Evolutionary conservation across 1,284 basidiomycete species (phyloP).

Genomic region (Boletus mariae): DNA sequence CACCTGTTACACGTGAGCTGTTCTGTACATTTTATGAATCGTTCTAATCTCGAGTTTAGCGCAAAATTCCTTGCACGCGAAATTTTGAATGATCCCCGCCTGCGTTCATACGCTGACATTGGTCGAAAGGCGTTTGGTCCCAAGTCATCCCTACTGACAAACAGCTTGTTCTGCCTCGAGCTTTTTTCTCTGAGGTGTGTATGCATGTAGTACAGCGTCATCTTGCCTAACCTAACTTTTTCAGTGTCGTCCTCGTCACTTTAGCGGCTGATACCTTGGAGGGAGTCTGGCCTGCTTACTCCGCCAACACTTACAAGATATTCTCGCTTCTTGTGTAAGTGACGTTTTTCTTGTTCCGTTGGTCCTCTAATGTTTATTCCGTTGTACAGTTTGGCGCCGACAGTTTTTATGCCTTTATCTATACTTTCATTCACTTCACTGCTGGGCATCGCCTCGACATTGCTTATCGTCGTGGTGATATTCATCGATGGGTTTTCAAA

Average conservation of each 20-base stretch:
- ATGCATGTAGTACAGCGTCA: neutral
- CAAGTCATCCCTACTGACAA: conserved; percentile 64
- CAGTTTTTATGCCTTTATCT: conserved; percentile 79
- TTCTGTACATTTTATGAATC: neutral
- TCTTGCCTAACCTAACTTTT: neutral
- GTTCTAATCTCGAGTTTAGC: conserved; percentile 37
- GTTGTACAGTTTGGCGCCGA: conserved; percentile 66
- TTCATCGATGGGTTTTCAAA: conserved; percentile 85
- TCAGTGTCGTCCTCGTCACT: conserved; percentile 79
- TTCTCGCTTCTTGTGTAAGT: conserved; percentile 70
- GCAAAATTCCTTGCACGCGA: conserved; percentile 81
- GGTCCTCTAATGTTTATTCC: neutral
- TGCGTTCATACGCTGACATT: conserved; percentile 87
- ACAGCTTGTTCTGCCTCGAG: conserved; percentile 79
- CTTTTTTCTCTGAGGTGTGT: conserved; percentile 74
- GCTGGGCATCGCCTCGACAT: conserved; percentile 76
- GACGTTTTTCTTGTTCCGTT: neutral
- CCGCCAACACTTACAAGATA: conserved; percentile 72
- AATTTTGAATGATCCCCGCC: conserved; percentile 64
- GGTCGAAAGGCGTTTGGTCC: conserved; percentile 84
- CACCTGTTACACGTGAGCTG: conserved; percentile 82
- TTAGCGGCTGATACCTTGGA: conserved; percentile 84
- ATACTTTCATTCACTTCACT: conserved; percentile 84
- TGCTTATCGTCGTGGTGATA: conserved; percentile 77
- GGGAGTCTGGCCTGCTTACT: conserved; percentile 63